Evolutionary conservation across 208 protist genomes (phyloP), one percentile per base, ranked within the genome.

Genomic region (Acanthamoeba triangularis): DNA sequence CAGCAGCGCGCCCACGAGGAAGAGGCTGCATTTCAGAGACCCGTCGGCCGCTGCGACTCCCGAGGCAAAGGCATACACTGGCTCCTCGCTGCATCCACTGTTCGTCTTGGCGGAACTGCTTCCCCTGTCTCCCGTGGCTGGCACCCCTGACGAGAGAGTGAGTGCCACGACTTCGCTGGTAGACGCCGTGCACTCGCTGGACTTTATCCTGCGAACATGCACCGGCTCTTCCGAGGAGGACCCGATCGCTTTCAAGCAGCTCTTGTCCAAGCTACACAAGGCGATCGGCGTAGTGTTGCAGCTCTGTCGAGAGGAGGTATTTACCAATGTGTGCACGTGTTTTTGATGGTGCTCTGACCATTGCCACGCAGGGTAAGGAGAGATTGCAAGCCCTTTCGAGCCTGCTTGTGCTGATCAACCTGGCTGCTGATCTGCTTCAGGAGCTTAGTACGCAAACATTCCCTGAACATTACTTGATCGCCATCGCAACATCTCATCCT

Each of bases 131-230:
- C 23, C 80, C 28, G 23, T 28, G 30, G 10, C 25, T 13, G 25
- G 35, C 1, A 2, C 14, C 16, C 49, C 80, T 11, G 28, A 35
- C 25, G 41, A 35, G 6, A 63, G 7, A n/a, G 33, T 30, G 41
- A 8, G 20, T 13, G 28, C n/a, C 23, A 35, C 63, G 25, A 6
- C n/a, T 44, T 35, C 25, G 52, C 80, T 88, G 23, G 52, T 35
- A 11, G 80, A 88, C 11, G 80, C 49, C n/a, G 49, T 63, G 2
- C 80, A 88, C n/a, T 88, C 80, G 80, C 49, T 88, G 3, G 41
- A 88, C 30, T 63, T 88, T 18, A 88, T 88, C 44, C 80, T 88
- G 30, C 80, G 80, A 3, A 63, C 80, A 28, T 88, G 80, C 49
- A 63, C n/a, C 30, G 3, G 14, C 28, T 23, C 49, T 8, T 30